These are phyloP conservation scores for Trichoderma reesei DNA, from an alignment of 495 filamentous ascomycete species.

Conservation along the genomic window DNA sequence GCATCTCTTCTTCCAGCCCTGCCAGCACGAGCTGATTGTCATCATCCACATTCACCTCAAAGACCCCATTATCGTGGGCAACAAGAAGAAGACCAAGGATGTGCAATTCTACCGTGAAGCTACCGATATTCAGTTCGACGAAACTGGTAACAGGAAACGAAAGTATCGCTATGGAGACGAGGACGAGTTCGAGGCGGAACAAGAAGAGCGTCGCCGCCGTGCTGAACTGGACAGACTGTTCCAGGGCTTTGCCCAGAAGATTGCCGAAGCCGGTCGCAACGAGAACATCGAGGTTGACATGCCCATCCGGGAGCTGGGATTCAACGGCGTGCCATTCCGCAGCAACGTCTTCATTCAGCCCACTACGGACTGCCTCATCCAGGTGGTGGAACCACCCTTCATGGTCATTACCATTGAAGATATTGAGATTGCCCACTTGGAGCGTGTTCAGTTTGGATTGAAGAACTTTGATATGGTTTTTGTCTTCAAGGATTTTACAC, in stretches of 20 bases:
- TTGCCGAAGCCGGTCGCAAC: constrained; percentile 82
- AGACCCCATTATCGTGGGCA: constrained; percentile 96
- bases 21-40: constrained; percentile 88
- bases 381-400: constrained; percentile 94
- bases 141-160: constrained; percentile 94
- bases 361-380: constrained; percentile 95
- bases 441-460: constrained; percentile 94
- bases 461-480: constrained; percentile 99
- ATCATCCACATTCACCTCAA: constrained; percentile 97
- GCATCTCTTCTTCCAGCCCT: constrained; percentile 98
- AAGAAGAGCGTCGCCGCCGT: constrained; percentile 85
- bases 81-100: constrained; percentile 93
- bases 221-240: constrained; percentile 91
- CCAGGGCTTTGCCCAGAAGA: constrained; percentile 95
- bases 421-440: constrained; percentile 91
- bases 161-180: constrained; percentile 98
- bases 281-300: constrained; percentile 83
- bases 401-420: constrained; percentile 89
- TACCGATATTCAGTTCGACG: constrained; percentile 97
- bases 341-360: constrained; percentile 93
- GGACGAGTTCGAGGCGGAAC: constrained; percentile 96
- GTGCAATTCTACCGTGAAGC: constrained; percentile 98
- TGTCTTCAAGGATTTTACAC: constrained; percentile 91
- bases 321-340: constrained; percentile 90
- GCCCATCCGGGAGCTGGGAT: constrained; percentile 91